Conservation (phyloP, 1,284 basidiomycete genomes). For the Tranzscheliella williamsii region DNA sequence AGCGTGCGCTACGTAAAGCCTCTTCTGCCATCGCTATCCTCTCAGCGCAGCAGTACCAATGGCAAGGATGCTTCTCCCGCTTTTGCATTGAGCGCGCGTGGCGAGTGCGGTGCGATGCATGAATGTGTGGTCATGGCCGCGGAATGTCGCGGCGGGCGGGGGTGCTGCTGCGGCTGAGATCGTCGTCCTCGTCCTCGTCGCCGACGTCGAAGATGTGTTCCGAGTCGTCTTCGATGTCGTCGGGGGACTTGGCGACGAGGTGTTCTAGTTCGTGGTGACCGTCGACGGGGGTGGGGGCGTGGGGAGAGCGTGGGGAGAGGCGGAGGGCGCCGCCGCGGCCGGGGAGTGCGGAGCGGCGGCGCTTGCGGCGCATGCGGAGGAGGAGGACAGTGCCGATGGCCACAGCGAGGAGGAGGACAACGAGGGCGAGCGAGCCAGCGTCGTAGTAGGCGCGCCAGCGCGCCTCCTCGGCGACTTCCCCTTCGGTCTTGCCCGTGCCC, state of each 20-base stretch:
- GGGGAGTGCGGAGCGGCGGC: constrained; percentile 18
- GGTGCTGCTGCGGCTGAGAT: no score
- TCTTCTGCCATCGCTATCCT: no score
- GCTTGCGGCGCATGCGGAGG: constrained; percentile 68
- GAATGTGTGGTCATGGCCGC: no score
- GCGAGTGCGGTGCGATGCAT: no score
- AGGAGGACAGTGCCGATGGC: constrained; percentile 75
- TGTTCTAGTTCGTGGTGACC: constrained; percentile 41
- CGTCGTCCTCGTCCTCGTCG: constrained; percentile 59
- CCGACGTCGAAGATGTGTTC: constrained; percentile 64
- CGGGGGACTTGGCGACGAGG: constrained; percentile 14
- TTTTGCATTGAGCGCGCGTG: no score
- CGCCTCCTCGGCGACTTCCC: constrained; percentile 54
- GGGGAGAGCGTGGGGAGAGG: constrained; percentile 8
- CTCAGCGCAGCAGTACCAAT: no score
- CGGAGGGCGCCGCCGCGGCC: constrained; percentile 22
- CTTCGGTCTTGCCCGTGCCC: constrained; percentile 58
- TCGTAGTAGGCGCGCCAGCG: constrained; percentile 65
- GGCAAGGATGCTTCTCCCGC: no score
- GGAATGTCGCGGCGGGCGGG: no score
- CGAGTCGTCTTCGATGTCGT: constrained; percentile 31
- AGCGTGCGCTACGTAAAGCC: no score
- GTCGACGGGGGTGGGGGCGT: constrained; percentile 52
- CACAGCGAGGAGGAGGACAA: constrained; percentile 74
- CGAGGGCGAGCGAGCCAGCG: constrained; percentile 80